Percentiles rank a stretch among this genome's conserved stretches.
phyloP scores from a whole-genome alignment of 1,139 yeast species.

The Wickerhamomyces sp. region DNA sequence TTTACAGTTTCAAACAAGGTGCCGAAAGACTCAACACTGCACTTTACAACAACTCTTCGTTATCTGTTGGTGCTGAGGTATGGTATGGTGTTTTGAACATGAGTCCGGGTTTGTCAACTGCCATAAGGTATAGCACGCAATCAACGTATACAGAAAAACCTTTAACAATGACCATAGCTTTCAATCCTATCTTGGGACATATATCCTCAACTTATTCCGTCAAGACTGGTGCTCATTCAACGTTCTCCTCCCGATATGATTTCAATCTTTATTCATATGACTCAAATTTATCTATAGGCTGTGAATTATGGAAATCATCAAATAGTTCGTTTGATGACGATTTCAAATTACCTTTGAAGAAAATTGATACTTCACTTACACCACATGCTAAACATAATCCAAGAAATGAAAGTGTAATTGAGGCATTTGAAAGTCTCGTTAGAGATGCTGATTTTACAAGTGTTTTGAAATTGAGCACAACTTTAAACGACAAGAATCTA shows the following conservation, averaged over 20 bases:
- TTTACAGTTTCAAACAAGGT: slow-evolving; percentile 60
- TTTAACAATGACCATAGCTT: slow-evolving; percentile 76
- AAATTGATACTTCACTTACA: slow-evolving; percentile 25
- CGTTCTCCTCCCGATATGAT: slow-evolving; percentile 81
- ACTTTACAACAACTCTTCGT: slow-evolving; percentile 35
- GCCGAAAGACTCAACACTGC: slow-evolving; percentile 32
- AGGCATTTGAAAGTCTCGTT: slow-evolving; percentile 49
- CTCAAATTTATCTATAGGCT: slow-evolving; percentile 81
- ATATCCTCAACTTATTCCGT: slow-evolving; percentile 86
- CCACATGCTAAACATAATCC: slow-evolving; percentile 26
- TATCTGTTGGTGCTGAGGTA: slow-evolving; percentile 78
- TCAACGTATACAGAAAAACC: slow-evolving; percentile 89
- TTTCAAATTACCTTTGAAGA: slow-evolving; percentile 20
- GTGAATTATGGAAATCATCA: slow-evolving; percentile 62
- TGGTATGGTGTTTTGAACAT: slow-evolving; percentile 85
- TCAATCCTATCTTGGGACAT: slow-evolving; percentile 90
- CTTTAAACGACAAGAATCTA: slow-evolving; percentile 55
- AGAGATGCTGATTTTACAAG: slow-evolving; percentile 56
- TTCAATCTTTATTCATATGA: slow-evolving; percentile 89
- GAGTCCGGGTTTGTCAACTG: slow-evolving; percentile 83
- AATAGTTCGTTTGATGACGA: slow-evolving; percentile 2
- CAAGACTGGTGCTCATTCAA: slow-evolving; percentile 68
- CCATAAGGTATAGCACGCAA: slow-evolving; percentile 78
- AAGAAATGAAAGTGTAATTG: slow-evolving; percentile 39
- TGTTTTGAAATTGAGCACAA: slow-evolving; percentile 72